These are phyloP conservation scores for Diplocarpon rosae DNA, from an alignment of 2,329 filamentous ascomycete genomes.

Conservation along the genomic window DNA sequence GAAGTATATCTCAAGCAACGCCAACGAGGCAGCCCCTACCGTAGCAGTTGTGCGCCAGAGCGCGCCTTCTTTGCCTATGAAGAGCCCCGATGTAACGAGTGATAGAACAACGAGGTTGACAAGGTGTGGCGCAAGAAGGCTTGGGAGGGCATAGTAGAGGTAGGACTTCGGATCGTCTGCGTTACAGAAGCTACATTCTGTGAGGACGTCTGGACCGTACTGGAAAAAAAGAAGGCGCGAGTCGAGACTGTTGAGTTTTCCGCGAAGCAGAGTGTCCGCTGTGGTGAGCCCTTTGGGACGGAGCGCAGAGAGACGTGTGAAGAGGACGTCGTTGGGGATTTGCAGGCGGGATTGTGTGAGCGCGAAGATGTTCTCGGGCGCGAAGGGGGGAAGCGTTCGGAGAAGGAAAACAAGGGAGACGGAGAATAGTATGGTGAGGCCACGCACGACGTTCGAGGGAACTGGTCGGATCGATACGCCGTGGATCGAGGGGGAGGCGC, in stretches of 20 bases:
- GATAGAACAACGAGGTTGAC: conserved; percentile 64
- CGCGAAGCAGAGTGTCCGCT: conserved; percentile 53
- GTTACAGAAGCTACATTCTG: conserved; percentile 72
- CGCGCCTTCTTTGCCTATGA: conserved; percentile 52
- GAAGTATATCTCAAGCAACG: conserved; percentile 54
- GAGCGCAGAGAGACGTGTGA: conserved; percentile 56
- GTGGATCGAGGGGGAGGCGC: conserved; percentile 33
- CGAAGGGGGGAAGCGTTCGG: conserved; percentile 54
- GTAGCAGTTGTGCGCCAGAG: conserved; percentile 64
- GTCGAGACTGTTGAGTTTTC: conserved; percentile 58
- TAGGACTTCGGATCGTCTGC: conserved; percentile 60
- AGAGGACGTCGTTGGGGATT: conserved; percentile 75
- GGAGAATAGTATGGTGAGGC: conserved; percentile 49
- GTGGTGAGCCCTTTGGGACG: conserved; percentile 41
- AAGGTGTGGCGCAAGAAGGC: conserved; percentile 66
- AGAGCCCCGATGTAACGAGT: conserved; percentile 55
- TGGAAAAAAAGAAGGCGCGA: conserved; percentile 72
- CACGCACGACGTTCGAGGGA: conserved; percentile 40
- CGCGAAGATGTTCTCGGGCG: conserved; percentile 72
- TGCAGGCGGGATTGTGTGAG: conserved; percentile 71
- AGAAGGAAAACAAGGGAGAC: conserved; percentile 42
- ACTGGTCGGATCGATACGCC: conserved; percentile 43
- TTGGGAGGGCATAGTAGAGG: conserved; percentile 69
- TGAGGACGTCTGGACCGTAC: conserved; percentile 64
- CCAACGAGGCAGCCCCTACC: conserved; percentile 46